Evolutionary conservation across 2,329 filamentous ascomycete species (phyloP).

Genomic region (Westerdykella ornata): DNA sequence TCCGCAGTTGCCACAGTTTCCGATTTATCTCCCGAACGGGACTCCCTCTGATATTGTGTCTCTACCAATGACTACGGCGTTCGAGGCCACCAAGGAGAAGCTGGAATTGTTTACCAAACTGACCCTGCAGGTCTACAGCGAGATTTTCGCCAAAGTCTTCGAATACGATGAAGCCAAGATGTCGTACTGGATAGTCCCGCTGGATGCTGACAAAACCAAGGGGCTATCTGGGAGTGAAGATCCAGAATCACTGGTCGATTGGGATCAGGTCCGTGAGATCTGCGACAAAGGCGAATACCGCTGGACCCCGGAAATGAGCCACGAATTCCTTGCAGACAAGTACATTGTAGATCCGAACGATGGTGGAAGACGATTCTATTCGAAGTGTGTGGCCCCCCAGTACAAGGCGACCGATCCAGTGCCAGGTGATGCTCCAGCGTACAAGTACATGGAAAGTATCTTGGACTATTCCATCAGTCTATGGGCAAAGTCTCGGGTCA

Average conservation of each 20-base stretch:
- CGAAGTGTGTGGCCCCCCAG: conserved; percentile 41
- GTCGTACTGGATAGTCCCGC: conserved; percentile 77
- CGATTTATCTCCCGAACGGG: conserved; percentile 63
- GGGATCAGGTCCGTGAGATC: conserved; percentile 49
- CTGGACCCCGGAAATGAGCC: conserved; percentile 42
- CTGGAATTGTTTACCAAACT: conserved; percentile 60
- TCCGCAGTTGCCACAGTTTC: conserved; percentile 60
- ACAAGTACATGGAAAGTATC: conserved; percentile 51
- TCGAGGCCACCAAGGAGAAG: conserved; percentile 42
- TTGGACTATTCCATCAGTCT: conserved; percentile 78
- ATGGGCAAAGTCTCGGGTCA: conserved; percentile 54
- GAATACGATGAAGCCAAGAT: conserved; percentile 56
- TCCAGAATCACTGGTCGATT: conserved; percentile 49
- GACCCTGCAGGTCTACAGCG: conserved; percentile 68
- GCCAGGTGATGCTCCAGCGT: conserved; percentile 48
- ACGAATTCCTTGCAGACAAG: conserved; percentile 40
- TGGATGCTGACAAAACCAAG: conserved; percentile 13
- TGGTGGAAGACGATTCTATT: conserved; percentile 54
- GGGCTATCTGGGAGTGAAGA: conserved; percentile 2
- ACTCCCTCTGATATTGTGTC: conserved; percentile 54
- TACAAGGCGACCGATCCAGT: conserved; percentile 60
- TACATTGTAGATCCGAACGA: conserved; percentile 54
- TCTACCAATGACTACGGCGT: conserved; percentile 37
- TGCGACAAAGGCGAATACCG: conserved; percentile 35
- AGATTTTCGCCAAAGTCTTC: conserved; percentile 86